Evolutionary conservation across 1,284 basidiomycete genomes (phyloP).

Genomic region (Melampsora americana): DNA sequence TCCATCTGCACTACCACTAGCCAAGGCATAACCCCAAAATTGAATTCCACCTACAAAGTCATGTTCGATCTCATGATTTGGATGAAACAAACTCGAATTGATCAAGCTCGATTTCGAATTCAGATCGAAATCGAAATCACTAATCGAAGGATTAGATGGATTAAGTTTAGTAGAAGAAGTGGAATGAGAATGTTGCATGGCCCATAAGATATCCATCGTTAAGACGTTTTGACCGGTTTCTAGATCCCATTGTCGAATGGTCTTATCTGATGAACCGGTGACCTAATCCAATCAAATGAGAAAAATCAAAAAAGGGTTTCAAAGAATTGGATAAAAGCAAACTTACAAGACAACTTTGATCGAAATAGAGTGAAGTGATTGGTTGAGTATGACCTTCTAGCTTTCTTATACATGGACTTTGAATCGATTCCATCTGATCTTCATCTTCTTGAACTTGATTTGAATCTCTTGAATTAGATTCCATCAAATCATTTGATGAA

Average conservation of each 20-base stretch:
- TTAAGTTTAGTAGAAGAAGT: conserved; percentile 50
- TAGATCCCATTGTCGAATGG: conserved; percentile 96
- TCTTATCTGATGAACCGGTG: conserved; percentile 96
- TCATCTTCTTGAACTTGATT: conserved; percentile 56
- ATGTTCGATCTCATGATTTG: conserved; percentile 63
- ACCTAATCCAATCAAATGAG: conserved; percentile 60
- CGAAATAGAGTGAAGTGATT: conserved; percentile 90
- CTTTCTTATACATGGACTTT: conserved; percentile 66
- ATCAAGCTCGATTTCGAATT: too few species aligned
- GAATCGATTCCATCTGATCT: conserved; percentile 46
- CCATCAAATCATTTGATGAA: conserved; percentile 69
- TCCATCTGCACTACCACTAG: conserved; percentile 93
- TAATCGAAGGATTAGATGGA: conserved; percentile 52
- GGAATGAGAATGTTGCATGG: conserved; percentile 82
- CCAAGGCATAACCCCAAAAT: conserved; percentile 97
- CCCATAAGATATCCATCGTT: conserved; percentile 99
- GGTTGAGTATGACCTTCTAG: conserved; percentile 89
- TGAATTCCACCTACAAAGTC: conserved; percentile 97
- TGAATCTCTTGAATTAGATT: conserved; percentile 59
- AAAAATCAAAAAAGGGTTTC: conserved; percentile 25
- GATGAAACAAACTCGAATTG: too few species aligned
- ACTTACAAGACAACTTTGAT: conserved; percentile 81
- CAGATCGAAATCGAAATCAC: conserved; percentile 48
- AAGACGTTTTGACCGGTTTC: conserved; percentile 94
- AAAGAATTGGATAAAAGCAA: conserved; percentile 44